Conservation (phyloP, 1,284 basidiomycete species). For the Pascua sp. region DNA sequence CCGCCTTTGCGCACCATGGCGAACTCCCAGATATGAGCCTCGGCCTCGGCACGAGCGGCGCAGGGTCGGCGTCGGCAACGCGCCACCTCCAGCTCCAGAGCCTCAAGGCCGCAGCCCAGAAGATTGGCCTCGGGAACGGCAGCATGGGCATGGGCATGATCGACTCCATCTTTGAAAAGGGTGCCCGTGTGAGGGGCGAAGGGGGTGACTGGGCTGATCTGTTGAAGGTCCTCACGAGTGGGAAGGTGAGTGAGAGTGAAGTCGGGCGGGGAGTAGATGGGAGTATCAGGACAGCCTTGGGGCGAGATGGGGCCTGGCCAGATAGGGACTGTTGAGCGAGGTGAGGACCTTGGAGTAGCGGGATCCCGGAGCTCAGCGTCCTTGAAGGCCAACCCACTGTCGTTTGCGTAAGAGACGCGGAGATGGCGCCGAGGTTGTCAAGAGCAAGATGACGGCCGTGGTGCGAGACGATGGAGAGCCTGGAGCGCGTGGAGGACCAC, state of each 20-base stretch:
- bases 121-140: constrained; percentile 64
- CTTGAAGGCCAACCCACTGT: too few species aligned
- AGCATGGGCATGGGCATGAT: constrained; percentile 79
- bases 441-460: too few species aligned
- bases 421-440: too few species aligned
- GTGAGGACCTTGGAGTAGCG: too few species aligned
- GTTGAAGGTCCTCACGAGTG: constrained; percentile 62
- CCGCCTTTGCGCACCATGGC: constrained; percentile 33
- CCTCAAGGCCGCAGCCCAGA: constrained; percentile 72
- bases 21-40: not conserved
- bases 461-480: too few species aligned
- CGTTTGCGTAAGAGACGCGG: too few species aligned
- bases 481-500: too few species aligned
- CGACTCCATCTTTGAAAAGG: constrained; percentile 68
- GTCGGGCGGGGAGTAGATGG: not conserved
- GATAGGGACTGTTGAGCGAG: too few species aligned
- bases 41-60: constrained; percentile 18
- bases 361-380: too few species aligned
- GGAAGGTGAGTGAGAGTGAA: constrained; percentile 57
- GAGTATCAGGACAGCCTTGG: not conserved
- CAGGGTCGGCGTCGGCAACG: constrained; percentile 24
- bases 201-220: constrained; percentile 69
- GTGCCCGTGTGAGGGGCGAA: constrained; percentile 62
- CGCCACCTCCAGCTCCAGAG: constrained; percentile 65
- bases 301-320: too few species aligned